These are phyloP conservation scores for Mesembryanthemum crystallinum DNA, from an alignment of 148 eudicot genomes.

Conservation along the genomic window DNA sequence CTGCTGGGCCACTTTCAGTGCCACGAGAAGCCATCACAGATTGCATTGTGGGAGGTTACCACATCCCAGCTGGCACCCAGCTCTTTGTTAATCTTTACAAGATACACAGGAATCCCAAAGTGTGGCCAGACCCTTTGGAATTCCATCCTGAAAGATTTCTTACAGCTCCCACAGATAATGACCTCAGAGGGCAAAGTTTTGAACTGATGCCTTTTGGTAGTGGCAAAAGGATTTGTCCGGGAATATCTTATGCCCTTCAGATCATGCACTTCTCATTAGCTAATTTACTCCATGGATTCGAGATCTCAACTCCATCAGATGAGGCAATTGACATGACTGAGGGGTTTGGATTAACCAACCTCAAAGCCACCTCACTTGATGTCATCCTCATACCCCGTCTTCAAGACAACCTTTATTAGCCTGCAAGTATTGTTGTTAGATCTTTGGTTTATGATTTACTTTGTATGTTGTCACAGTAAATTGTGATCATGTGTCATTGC, in stretches of 20 bases:
- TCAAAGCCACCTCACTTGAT: slow-evolving; percentile 14
- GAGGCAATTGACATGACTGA: slow-evolving; percentile 20
- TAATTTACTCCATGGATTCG: slow-evolving; percentile 25
- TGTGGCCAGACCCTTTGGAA: slow-evolving; percentile 16
- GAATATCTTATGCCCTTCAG: slow-evolving; percentile 19
- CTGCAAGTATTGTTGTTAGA: too few relatives aligned
- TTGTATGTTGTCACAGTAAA: too few relatives aligned
- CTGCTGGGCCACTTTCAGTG: slow-evolving; percentile 6
- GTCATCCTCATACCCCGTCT: slow-evolving; percentile 6
- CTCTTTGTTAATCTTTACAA: slow-evolving; percentile 19
- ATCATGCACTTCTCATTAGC: slow-evolving; percentile 19
- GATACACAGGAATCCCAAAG: slow-evolving; percentile 20
- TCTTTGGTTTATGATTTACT: too few relatives aligned
- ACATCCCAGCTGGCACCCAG: slow-evolving; percentile 19
- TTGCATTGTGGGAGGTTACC: slow-evolving; percentile 16
- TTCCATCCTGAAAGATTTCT: slow-evolving; percentile 29
- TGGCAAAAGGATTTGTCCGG: slow-evolving; percentile 25
- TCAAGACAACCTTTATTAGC: slow-evolving; percentile 23
- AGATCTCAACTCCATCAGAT: slow-evolving; percentile 13
- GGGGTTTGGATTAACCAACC: slow-evolving; percentile 14
- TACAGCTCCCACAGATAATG: slow-evolving; percentile 20
- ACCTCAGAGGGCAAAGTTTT: slow-evolving; percentile 15
- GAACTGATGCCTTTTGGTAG: slow-evolving; percentile 24
- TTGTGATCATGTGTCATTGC: too few relatives aligned
- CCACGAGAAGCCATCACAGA: slow-evolving; percentile 23